phyloP scores from a whole-genome alignment of 2,329 filamentous ascomycete species.

The Colletotrichum musae region DNA sequence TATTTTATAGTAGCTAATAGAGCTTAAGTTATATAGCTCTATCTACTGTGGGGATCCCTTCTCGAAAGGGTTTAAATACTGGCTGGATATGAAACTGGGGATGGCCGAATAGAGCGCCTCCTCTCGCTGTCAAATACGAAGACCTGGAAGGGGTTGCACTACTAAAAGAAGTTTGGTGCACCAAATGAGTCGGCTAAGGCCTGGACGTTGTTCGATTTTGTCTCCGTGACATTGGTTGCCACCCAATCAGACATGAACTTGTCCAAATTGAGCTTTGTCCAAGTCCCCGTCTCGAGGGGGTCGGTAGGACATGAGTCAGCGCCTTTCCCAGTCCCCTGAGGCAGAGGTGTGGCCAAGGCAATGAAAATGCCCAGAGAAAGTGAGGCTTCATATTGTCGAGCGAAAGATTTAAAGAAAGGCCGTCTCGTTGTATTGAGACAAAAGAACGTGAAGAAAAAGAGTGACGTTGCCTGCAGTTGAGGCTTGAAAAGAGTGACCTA shows the following conservation, averaged over 20 bases:
- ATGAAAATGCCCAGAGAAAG: not conserved
- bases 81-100: too few relatives aligned
- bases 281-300: constrained; percentile 4
- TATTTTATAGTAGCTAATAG: too few relatives aligned
- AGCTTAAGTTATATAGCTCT: too few relatives aligned
- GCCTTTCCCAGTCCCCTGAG: not conserved
- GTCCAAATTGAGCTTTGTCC: constrained; percentile 9
- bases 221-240: not conserved
- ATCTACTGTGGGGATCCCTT: too few relatives aligned
- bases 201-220: not conserved
- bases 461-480: not conserved
- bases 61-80: too few relatives aligned
- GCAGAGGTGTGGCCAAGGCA: constrained; percentile 3
- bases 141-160: not conserved
- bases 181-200: not conserved
- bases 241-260: not conserved
- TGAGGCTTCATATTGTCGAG: not conserved
- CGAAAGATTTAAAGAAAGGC: not conserved
- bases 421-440: too few relatives aligned
- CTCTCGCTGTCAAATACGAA: not conserved
- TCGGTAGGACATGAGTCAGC: constrained; percentile 2
- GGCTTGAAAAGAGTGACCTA: not conserved
- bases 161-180: not conserved
- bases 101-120: too few relatives aligned
- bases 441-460: not conserved